Base-by-base conservation (phyloP, 192 early-diverging fungal species). In the Geosiphon pyriformis region DNA sequence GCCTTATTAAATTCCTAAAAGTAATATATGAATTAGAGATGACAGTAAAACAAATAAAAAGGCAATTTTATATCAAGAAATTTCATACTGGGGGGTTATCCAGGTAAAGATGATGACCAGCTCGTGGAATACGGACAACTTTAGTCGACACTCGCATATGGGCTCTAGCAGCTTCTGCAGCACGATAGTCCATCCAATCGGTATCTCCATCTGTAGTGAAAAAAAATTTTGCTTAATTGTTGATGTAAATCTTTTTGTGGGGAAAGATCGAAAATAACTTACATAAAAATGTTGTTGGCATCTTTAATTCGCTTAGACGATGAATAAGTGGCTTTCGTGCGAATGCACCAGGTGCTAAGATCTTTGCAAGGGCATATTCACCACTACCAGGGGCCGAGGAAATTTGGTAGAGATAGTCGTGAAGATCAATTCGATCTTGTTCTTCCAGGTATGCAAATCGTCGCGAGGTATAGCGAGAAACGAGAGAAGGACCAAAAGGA, bases 151-250 rank as follows among this genome's bases (percentile, higher is more conserved):
- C 87, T 0, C 67, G 76, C 76, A 86, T 89, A 1, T 71, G 72
- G 18, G 74, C 74, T n/a, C 72, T 78, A 20, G 82, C 89, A 48
- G 82, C 72, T 42, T 87, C 74, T 49, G 87, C 92, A 23, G 86
- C 82, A 20, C 76, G 73, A 71, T 85, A 86, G 68, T 96, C 91
- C 90, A 96, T 93, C 94, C 94, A 96, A 80, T 96, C 94, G 31
- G 76, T 70, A 22, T 75, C 74, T n/a, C 91, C 91, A 61, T 93
- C 75, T 77, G 65, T n/a, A 11, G n/a, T 46, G 31, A n/a, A 11
- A 29, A 33, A 27, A 10, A 69, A 17, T 30, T 46, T 18, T 49
- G 50, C 37, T 57, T 54, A 35, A 31, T 22, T 15, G 26, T 4
- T 23, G 32, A 31, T 22, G 32, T n/a, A 61, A 8, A 6, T 10